Base-by-base conservation (phyloP, 2,329 filamentous ascomycete species). In the Aspergillus clavatus region DNA sequence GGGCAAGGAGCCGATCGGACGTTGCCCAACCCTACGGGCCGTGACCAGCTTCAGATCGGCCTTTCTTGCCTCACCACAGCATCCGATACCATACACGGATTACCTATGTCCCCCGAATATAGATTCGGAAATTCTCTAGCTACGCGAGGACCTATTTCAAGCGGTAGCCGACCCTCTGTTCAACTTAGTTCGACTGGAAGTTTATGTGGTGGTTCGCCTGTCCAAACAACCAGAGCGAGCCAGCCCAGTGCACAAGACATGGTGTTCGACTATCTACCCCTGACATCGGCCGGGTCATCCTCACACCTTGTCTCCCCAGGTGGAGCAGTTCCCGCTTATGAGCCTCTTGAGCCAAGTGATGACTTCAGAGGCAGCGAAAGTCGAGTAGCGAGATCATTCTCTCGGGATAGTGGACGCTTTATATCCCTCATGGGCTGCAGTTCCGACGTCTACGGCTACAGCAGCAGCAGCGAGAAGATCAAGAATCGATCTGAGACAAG, bases 391-490 rank as follows among this genome's bases (percentile, higher is more conserved):
- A 53, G 57, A 36, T 42, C 41, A 1, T 53, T 53, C 22, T 59
- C 58, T 18, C 53, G 56, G 47, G 52, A 57, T 31, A 44, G 51
- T 1, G 40, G 44, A 7, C 57, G 55, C 38, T 16, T 57, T 12
- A 18, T 59, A 40, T 48, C 63, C 3, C 49, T 67, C 11, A 55
- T 60, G 8, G 58, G 58, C 36, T 66, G 64, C 11, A 57, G 63
- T 0, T 50, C 62, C 0, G 65, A 66, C 19, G 54, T 67, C 7
- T 74, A 74, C 47, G 65, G 63, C 40, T 73, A 71, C 50, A 62
- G 57, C 35, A 61, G 57, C 35, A 61, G 60, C 26, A 61, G 57
- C 8, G 61, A 57, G 41, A 53, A 57, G 24, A 57, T 56, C 16
- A 69, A 65, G 45, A 54, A 56, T 16, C 57, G 57, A 26, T 63